Conservation (phyloP, 2,329 filamentous ascomycete species). For the Talaromyces sp. region DNA sequence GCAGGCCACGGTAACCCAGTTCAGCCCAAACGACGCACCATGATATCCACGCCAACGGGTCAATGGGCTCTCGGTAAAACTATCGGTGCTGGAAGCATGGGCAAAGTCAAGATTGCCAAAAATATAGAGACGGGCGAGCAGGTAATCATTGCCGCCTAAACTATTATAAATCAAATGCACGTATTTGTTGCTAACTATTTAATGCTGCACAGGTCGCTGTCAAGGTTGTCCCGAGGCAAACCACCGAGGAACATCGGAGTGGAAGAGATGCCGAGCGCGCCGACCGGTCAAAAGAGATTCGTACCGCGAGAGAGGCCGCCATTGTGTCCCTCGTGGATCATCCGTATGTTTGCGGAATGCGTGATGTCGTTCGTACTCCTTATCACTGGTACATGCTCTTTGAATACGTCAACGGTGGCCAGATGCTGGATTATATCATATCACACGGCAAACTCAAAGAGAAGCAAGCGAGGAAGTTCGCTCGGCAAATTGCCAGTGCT, state of each 20-base stretch:
- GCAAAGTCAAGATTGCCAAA: conserved; percentile 93
- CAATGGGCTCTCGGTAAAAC: conserved; percentile 96
- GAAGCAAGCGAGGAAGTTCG: conserved; percentile 97
- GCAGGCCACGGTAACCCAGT: conserved; percentile 38
- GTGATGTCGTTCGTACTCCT: conserved; percentile 90
- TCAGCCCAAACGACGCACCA: conserved; percentile 62
- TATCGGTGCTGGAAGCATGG: conserved; percentile 96
- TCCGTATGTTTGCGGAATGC: conserved; percentile 92
- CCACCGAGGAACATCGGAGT: conserved; percentile 75
- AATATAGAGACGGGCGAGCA: conserved; percentile 88
- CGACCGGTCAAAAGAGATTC: conserved; percentile 93
- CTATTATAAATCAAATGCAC: not conserved
- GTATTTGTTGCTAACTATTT: not conserved
- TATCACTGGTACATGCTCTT: conserved; percentile 99
- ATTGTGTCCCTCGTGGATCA: conserved; percentile 93
- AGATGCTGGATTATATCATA: conserved; percentile 99
- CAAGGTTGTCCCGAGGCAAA: conserved; percentile 92
- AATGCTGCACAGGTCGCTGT: conserved; percentile 68
- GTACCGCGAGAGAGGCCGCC: conserved; percentile 90
- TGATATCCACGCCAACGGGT: conserved; percentile 83
- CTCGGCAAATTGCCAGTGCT: conserved; percentile 91
- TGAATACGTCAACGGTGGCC: conserved; percentile 96
- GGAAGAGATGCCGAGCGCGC: conserved; percentile 77
- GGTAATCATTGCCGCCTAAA: conserved; percentile 50
- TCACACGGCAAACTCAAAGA: conserved; percentile 96